These are phyloP conservation scores for Phytophthora europaea DNA, from an alignment of 352 stramenopile genomes.

Conservation along the genomic window DNA sequence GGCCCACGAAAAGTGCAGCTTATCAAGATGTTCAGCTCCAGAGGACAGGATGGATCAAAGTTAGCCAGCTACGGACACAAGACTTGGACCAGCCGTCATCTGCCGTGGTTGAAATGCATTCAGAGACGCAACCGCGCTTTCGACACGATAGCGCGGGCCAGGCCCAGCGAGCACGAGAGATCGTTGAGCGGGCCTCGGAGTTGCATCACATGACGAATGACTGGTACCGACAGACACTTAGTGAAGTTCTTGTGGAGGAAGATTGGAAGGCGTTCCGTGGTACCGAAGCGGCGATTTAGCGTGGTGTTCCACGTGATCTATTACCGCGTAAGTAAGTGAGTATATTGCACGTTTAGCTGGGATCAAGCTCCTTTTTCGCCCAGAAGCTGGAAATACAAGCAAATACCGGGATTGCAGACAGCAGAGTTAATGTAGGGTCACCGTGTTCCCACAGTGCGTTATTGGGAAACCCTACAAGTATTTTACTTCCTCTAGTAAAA, in stretches of 20 bases:
- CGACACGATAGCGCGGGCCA: constrained; percentile 13
- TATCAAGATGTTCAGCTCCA: constrained; percentile 30
- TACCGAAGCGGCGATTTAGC: constrained; percentile 3
- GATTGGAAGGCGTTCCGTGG: constrained; percentile 31
- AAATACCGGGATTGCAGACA: too few species aligned
- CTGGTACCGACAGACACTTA: constrained; percentile 30
- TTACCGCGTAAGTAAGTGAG: neutral
- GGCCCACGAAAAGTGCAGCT: neutral
- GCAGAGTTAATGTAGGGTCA: too few species aligned
- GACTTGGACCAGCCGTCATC: constrained; percentile 1
- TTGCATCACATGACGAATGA: constrained; percentile 19
- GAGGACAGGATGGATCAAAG: constrained; percentile 39
- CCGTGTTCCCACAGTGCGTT: too few species aligned
- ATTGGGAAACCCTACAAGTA: too few species aligned
- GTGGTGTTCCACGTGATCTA: neutral
- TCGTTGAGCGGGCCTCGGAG: constrained; percentile 19
- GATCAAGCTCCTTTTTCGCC: too few species aligned
- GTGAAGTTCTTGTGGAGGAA: constrained; percentile 35
- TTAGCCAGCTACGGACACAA: constrained; percentile 1
- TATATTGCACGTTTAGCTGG: too few species aligned
- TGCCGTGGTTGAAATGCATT: constrained; percentile 26
- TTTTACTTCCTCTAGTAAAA: too few species aligned
- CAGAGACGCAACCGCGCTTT: constrained; percentile 25
- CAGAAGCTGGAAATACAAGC: too few species aligned
- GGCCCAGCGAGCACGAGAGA: constrained; percentile 13